Evolutionary conservation across 2,329 filamentous ascomycete genomes (phyloP).

Genomic region (Epichloe glyceriae): DNA sequence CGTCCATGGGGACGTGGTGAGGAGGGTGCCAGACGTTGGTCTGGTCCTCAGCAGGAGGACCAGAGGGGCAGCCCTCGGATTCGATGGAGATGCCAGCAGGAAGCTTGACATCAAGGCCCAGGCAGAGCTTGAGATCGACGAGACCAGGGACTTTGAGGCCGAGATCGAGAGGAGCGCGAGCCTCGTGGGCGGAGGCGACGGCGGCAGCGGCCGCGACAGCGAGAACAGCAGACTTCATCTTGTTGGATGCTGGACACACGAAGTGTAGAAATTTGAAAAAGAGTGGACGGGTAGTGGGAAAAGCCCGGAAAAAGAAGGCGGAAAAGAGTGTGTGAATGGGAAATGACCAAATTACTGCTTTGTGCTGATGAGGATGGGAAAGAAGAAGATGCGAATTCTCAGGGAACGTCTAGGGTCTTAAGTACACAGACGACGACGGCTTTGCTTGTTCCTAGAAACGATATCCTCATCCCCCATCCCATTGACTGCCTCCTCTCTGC

Average conservation of each 20-base stretch:
- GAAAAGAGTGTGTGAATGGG: conserved; percentile 5
- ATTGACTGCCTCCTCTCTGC: neutral
- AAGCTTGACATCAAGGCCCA: conserved; percentile 10
- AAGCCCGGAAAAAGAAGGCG: conserved; percentile 10
- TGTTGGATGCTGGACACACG: conserved; percentile 3
- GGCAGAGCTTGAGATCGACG: conserved; percentile 7
- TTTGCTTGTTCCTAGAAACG: neutral
- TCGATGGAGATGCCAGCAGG: conserved; percentile 8
- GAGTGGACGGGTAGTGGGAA: conserved; percentile 11
- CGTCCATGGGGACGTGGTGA: conserved; percentile 24
- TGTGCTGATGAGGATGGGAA: conserved; percentile 6
- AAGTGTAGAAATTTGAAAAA: conserved; percentile 4
- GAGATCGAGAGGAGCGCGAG: conserved; percentile 7
- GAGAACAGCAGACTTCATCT: conserved; percentile 14
- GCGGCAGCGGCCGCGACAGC: conserved; percentile 9
- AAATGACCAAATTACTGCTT: conserved; percentile 5
- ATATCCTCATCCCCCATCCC: neutral
- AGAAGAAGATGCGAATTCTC: neutral
- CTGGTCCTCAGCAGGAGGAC: conserved; percentile 14
- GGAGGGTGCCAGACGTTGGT: conserved; percentile 24
- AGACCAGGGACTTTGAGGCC: conserved; percentile 1
- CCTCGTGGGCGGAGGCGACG: conserved; percentile 8
- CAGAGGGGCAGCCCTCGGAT: conserved; percentile 9
- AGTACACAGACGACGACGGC: conserved; percentile 6
- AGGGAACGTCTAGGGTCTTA: conserved; percentile 10